phyloP scores from a whole-genome alignment of 768 basidiomycete species.

The Scleroderma bovista region DNA sequence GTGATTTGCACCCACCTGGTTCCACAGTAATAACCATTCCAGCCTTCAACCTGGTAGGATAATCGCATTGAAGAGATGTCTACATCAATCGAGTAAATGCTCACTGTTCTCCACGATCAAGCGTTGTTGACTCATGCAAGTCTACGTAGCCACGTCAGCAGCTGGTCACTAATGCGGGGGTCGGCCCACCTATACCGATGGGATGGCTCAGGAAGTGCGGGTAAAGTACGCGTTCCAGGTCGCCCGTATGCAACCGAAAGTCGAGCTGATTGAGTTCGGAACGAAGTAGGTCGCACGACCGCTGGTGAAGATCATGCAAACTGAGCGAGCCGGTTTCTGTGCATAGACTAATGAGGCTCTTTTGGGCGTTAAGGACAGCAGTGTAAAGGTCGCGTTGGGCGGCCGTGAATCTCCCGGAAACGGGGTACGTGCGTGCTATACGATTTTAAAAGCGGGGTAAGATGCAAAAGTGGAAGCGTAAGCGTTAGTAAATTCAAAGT shows the following conservation, averaged over 20 bases:
- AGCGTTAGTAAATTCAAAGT: neutral
- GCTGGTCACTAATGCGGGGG: constrained; percentile 1
- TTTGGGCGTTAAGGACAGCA: constrained; percentile 70
- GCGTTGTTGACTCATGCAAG: constrained; percentile 76
- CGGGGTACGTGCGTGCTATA: constrained; percentile 83
- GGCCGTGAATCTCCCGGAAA: constrained; percentile 69
- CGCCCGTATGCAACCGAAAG: constrained; percentile 38
- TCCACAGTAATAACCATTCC: constrained; percentile 95
- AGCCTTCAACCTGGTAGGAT: constrained; percentile 49
- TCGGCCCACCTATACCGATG: constrained; percentile 72
- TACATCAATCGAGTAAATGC: constrained; percentile 17
- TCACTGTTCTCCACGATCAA: constrained; percentile 50
- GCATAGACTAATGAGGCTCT: constrained; percentile 57
- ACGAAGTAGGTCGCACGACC: constrained; percentile 60
- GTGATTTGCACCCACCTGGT: constrained; percentile 45
- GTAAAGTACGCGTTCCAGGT: constrained; percentile 71
- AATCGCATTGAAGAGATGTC: neutral
- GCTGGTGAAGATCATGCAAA: constrained; percentile 72
- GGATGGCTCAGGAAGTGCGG: constrained; percentile 93
- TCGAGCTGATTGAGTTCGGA: constrained; percentile 67
- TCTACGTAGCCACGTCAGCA: constrained; percentile 41
- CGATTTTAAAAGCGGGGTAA: neutral
- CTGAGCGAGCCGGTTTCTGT: constrained; percentile 50
- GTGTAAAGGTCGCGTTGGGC: constrained; percentile 84
- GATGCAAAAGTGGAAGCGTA: constrained; percentile 5